phyloP scores from a whole-genome alignment of 148 eudicot species.

The Rhododendron ferrugineum region DNA sequence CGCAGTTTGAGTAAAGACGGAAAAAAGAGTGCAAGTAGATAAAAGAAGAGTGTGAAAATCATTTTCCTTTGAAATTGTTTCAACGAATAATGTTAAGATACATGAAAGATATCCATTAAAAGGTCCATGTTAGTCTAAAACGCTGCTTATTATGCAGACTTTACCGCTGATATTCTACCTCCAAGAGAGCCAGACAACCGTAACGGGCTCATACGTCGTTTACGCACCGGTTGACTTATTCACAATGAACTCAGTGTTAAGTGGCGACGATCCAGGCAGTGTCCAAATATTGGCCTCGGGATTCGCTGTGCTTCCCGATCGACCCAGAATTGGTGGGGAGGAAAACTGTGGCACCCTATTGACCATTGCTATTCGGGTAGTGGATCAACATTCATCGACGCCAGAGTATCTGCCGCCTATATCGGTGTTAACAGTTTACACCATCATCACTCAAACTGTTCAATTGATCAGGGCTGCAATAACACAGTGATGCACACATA shows the following conservation, averaged over 20 bases:
- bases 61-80: no score
- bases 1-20: no score
- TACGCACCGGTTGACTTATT: constrained; percentile 32
- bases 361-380: constrained; percentile 37
- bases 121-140: neutral
- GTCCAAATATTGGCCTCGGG: constrained; percentile 44
- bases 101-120: no score
- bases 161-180: constrained; percentile 24
- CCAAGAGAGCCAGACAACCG: constrained; percentile 36
- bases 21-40: no score
- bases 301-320: constrained; percentile 33
- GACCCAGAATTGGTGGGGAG: neutral
- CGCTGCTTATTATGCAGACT: constrained; percentile 14
- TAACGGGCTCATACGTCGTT: constrained; percentile 30
- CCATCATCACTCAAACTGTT: constrained; percentile 24
- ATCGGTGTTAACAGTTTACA: constrained; percentile 20
- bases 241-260: constrained; percentile 21
- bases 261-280: constrained; percentile 19
- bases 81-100: no score
- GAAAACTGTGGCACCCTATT: constrained; percentile 28
- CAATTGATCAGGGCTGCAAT: constrained; percentile 23
- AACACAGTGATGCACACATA: neutral
- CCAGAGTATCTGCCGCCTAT: constrained; percentile 22
- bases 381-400: constrained; percentile 21
- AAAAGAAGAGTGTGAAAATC: no score